phyloP scores from a whole-genome alignment of 1,284 basidiomycete genomes.

The Pholiota adiposa region DNA sequence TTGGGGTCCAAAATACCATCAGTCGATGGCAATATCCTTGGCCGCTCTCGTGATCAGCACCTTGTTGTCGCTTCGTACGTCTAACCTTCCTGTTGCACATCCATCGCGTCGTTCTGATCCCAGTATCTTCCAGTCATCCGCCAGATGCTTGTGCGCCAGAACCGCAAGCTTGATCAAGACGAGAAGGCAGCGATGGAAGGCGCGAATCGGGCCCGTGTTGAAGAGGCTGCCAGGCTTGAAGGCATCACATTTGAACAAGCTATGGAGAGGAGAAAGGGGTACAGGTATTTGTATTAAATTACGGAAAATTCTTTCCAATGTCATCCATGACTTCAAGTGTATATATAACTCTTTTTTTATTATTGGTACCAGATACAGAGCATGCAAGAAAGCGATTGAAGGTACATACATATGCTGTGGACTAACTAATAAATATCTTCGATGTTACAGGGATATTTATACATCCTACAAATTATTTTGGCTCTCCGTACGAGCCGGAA shows the following conservation, averaged over 20 bases:
- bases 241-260: constrained; percentile 56
- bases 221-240: constrained; percentile 53
- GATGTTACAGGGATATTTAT: neutral
- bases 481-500: neutral
- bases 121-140: constrained; percentile 44
- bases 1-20: constrained; percentile 56
- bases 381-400: neutral
- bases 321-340: neutral
- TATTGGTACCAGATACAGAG: neutral
- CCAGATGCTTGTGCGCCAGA: constrained; percentile 47
- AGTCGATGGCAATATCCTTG: constrained; percentile 53
- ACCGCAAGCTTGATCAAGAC: constrained; percentile 47
- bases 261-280: constrained; percentile 50
- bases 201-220: constrained; percentile 44
- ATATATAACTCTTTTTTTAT: neutral
- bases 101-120: neutral
- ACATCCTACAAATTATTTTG: neutral
- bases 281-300: constrained; percentile 47
- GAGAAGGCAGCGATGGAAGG: constrained; percentile 45
- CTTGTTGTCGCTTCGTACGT: constrained; percentile 41
- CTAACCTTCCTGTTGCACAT: neutral
- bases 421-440: neutral
- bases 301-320: neutral
- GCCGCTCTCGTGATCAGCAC: constrained; percentile 42
- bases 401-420: neutral